Base-by-base conservation (phyloP, 352 stramenopile species). In the Globisporangium okanoganense region DNA sequence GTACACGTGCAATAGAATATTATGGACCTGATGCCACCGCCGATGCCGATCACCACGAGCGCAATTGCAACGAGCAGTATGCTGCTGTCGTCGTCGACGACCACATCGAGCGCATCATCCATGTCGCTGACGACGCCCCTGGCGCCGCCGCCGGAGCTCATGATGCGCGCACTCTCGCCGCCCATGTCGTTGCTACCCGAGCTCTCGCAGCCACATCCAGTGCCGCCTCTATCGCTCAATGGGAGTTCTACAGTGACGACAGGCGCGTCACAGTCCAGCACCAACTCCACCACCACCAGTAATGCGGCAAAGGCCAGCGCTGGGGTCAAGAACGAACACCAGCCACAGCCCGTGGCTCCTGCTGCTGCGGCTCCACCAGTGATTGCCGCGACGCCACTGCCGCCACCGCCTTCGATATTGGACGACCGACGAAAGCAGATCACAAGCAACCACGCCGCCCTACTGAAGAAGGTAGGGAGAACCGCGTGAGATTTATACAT, bases 141-240 rank as follows among this genome's bases (percentile, higher is more conserved):
- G 38, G 79, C 70, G 18, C 82, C 82, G 5, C 82, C 82, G 8
- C 76, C 79, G 0, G 79, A 71, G 1, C 70, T 91, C 27, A 85
- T 91, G 73, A 78, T 89, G 77, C 82, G 79, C 35, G 79, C 79
- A 27, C 66, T 91, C n/a, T 91, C 82, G 0, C 82, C 82, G 49
- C 82, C 82, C 4, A 87, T 83, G 57, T 89, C 79, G 43, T 47
- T 91, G 5, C 51, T 91, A 36, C 76, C 82, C 3, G 82, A 91
- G 33, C 74, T 91, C 33, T 75, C 72, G 33, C 70, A 85, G 22
- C 59, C 73, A 9, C 25, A 44, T 1, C 27, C 40, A 0, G 65
- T 73, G 56, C 59, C 77, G 3, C 56, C 75, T 20, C 59, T 88
- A 14, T 76, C 77, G 45, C 61, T 90, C 9, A 48, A 72, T 14